These are phyloP conservation scores for Colletotrichum paranaense DNA, from an alignment of 2,329 filamentous ascomycete genomes.

Conservation along the genomic window DNA sequence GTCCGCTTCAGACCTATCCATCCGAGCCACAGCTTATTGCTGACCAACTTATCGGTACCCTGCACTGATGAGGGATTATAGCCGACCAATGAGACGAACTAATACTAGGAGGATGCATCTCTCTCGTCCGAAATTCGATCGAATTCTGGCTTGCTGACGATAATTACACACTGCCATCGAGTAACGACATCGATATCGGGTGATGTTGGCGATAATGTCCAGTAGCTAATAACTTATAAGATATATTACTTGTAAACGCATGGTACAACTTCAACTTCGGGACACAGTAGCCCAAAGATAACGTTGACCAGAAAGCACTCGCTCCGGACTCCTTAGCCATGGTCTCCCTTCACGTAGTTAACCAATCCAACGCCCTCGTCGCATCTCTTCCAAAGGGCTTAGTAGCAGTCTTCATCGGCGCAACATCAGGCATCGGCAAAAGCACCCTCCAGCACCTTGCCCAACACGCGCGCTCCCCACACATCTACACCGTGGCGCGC, in stretches of 20 bases:
- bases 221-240: not conserved
- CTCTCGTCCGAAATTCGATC: not conserved
- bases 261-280: too few species aligned
- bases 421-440: conserved; percentile 66
- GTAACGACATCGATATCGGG: not conserved
- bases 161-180: rapidly evolving
- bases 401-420: conserved; percentile 64
- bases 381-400: conserved; percentile 37
- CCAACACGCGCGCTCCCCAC: conserved; percentile 51
- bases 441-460: conserved; percentile 58
- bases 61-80: not conserved
- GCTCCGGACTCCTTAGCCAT: not conserved
- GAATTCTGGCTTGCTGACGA: not conserved
- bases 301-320: too few species aligned
- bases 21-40: not conserved
- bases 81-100: not conserved
- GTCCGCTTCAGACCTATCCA: too few species aligned
- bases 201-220: not conserved
- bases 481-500: conserved; percentile 64
- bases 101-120: not conserved
- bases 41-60: not conserved
- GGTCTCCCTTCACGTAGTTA: conserved; percentile 28
- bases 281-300: too few species aligned
- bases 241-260: not conserved
- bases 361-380: conserved; percentile 27